Conservation (phyloP, 257 asterid genomes). For the Hygrophila difformis region DNA sequence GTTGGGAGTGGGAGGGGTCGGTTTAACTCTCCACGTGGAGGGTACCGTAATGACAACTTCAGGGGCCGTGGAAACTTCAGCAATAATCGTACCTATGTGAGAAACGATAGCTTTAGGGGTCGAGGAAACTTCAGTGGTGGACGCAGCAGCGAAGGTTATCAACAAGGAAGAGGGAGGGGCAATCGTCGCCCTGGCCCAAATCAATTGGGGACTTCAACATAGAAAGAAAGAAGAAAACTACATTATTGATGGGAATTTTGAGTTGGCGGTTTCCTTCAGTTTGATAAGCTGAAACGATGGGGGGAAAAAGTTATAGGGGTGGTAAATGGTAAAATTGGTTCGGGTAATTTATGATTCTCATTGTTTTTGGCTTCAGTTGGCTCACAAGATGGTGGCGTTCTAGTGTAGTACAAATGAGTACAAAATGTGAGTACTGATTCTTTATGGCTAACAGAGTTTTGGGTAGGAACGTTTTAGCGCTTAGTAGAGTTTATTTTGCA, state of each 20-base stretch:
- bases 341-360: no score
- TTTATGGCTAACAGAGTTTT: background rate
- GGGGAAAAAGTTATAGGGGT: no score
- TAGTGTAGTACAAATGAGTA: background rate
- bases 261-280: background rate
- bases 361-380: no score
- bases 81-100: slow-evolving; percentile 34
- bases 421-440: no score
- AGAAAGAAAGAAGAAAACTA: background rate
- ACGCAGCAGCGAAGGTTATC: slow-evolving; percentile 28
- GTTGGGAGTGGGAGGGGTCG: slow-evolving; percentile 50
- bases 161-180: slow-evolving; percentile 26
- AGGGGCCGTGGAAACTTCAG: slow-evolving; percentile 24
- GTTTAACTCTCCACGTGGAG: slow-evolving; percentile 42
- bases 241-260: background rate
- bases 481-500: no score
- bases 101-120: slow-evolving; percentile 44
- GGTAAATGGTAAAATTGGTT: no score
- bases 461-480: background rate
- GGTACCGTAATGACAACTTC: slow-evolving; percentile 48
- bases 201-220: background rate
- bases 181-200: slow-evolving; percentile 12
- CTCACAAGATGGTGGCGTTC: no score
- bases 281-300: background rate
- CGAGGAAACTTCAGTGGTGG: slow-evolving; percentile 29